phyloP scores from a whole-genome alignment of 768 basidiomycete genomes.

The Termitomyces sp. region DNA sequence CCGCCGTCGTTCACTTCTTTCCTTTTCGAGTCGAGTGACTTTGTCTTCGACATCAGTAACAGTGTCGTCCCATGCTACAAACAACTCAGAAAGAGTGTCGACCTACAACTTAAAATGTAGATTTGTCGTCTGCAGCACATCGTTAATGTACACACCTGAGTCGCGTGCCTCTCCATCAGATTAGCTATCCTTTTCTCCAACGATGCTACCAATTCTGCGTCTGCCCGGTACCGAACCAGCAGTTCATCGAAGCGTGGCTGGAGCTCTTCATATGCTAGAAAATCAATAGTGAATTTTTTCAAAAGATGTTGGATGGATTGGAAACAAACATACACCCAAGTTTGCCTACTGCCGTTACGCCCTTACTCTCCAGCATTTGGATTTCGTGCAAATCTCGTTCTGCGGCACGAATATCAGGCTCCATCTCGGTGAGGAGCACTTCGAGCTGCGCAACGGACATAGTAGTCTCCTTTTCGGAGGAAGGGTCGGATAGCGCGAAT shows the following conservation, averaged over 20 bases:
- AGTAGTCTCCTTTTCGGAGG: slow-evolving; percentile 42
- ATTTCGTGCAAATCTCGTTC: slow-evolving; percentile 82
- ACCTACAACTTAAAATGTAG: slow-evolving; percentile 37
- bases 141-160: slow-evolving; percentile 44
- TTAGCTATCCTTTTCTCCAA: slow-evolving; percentile 62
- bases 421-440: slow-evolving; percentile 71
- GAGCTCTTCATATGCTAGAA: slow-evolving; percentile 39
- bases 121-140: background rate
- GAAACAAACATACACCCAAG: slow-evolving; percentile 50
- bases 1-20: slow-evolving; percentile 50
- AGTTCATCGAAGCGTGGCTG: slow-evolving; percentile 64
- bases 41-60: slow-evolving; percentile 63
- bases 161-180: slow-evolving; percentile 65
- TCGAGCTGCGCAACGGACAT: slow-evolving; percentile 69
- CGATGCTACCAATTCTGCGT: slow-evolving; percentile 45
- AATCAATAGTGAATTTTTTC: slow-evolving; percentile 12
- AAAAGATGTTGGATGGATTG: background rate
- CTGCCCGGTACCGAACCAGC: slow-evolving; percentile 52
- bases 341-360: slow-evolving; percentile 67
- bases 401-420: slow-evolving; percentile 75
- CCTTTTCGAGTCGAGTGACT: slow-evolving; percentile 50
- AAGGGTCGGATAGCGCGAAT: slow-evolving; percentile 51
- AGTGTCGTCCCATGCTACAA: slow-evolving; percentile 81
- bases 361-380: slow-evolving; percentile 60
- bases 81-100: slow-evolving; percentile 76